A percentile compares a stretch with the other conserved stretches of the same genome.
Conservation (phyloP, 768 basidiomycete genomes). For the Naganishia friedmannii region DNA sequence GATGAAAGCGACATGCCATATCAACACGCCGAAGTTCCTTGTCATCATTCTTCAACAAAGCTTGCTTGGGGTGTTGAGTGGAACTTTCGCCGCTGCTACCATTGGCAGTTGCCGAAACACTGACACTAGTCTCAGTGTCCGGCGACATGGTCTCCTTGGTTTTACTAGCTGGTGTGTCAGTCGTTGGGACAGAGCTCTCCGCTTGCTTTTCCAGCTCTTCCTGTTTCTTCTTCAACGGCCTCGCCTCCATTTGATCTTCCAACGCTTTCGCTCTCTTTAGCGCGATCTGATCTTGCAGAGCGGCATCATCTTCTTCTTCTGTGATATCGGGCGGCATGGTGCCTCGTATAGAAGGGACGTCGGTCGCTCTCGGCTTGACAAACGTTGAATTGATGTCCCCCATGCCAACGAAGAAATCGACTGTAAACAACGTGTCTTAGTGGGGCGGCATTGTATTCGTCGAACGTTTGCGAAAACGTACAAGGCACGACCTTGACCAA, state of each 20-base stretch:
- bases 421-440: slow-evolving; percentile 54
- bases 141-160: slow-evolving; percentile 16
- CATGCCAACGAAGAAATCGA: slow-evolving; percentile 96
- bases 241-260: slow-evolving; percentile 78
- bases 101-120: slow-evolving; percentile 7
- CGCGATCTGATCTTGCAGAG: slow-evolving; percentile 58
- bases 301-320: slow-evolving; percentile 56
- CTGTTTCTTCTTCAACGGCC: slow-evolving; percentile 83
- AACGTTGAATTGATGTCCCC: slow-evolving; percentile 97
- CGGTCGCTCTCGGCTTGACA: slow-evolving; percentile 64
- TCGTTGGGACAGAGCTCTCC: slow-evolving; percentile 14
- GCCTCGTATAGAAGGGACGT: slow-evolving; percentile 52
- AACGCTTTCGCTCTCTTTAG: slow-evolving; percentile 70
- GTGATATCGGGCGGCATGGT: slow-evolving; percentile 53
- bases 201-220: slow-evolving; percentile 54
- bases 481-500: slow-evolving; percentile 95
- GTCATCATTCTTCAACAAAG: slow-evolving; percentile 83
- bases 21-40: slow-evolving; percentile 73
- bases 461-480: slow-evolving; percentile 53
- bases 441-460: background rate
- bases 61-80: slow-evolving; percentile 47
- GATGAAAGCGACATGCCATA: slow-evolving; percentile 57
- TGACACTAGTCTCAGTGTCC: background rate
- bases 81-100: slow-evolving; percentile 32
- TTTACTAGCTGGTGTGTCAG: slow-evolving; percentile 48